A percentile compares a stretch with the other conserved stretches of the same genome.
Evolutionary conservation across 164 flowering plant species (phyloP).

Genomic region (Echeveria elegans): DNA sequence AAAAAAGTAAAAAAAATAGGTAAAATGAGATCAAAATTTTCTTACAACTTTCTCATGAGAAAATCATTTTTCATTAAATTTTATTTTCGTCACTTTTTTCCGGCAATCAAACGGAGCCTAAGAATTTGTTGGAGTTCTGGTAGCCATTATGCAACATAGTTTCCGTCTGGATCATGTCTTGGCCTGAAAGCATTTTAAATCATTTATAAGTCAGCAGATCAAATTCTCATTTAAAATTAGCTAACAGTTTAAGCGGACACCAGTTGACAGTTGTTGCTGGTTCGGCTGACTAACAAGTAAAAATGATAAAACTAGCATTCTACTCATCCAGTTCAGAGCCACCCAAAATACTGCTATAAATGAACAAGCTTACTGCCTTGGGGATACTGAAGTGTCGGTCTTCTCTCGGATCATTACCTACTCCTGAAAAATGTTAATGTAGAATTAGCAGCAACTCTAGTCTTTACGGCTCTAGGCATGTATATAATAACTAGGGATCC

Average conservation of each 20-base stretch:
- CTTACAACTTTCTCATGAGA: too few relatives aligned
- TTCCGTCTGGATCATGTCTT: slow-evolving; percentile 12
- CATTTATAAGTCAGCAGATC: not conserved
- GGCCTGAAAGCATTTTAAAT: slow-evolving; percentile 1
- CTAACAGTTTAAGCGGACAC: not conserved
- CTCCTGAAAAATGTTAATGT: slow-evolving; percentile 35
- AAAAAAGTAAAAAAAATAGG: too few relatives aligned
- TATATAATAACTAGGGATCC: not conserved
- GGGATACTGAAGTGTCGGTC: slow-evolving; percentile 97
- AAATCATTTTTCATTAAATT: too few relatives aligned
- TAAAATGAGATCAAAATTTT: too few relatives aligned
- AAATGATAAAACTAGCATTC: not conserved
- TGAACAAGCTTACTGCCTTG: slow-evolving; percentile 62
- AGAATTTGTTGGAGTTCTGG: slow-evolving; percentile 13
- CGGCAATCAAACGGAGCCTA: too few relatives aligned
- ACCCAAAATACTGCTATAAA: not conserved
- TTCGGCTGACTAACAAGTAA: not conserved
- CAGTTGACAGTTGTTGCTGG: not conserved
- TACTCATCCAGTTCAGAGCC: not conserved
- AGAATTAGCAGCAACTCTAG: not conserved
- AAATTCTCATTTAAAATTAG: too few relatives aligned
- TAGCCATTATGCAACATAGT: slow-evolving; percentile 14
- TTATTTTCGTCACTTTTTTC: too few relatives aligned
- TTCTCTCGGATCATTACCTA: slow-evolving; percentile 96
- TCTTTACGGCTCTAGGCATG: not conserved